Conservation (phyloP, 1,284 basidiomycete genomes). For the Ustilago tritici region DNA sequence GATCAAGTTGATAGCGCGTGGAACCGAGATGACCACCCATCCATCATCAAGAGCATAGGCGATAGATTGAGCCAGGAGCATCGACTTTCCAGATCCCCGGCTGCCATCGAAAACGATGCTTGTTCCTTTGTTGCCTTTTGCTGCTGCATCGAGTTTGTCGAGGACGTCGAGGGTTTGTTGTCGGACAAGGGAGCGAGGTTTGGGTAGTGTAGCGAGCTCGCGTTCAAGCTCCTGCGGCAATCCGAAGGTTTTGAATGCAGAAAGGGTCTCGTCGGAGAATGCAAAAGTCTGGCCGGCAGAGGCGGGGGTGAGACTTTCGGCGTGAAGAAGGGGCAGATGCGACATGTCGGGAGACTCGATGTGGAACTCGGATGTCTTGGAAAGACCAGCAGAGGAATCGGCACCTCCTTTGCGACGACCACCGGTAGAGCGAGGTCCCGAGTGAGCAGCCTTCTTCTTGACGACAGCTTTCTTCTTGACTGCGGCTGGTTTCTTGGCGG, state of each 20-base stretch:
- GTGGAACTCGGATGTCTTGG: conserved; percentile 53
- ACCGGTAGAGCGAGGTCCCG: conserved; percentile 56
- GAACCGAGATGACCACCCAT: conserved; percentile 91
- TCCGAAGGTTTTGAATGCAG: conserved; percentile 56
- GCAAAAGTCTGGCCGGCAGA: conserved; percentile 52
- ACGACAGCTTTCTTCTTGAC: conserved; percentile 62
- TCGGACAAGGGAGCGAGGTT: conserved; percentile 55
- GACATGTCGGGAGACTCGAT: conserved; percentile 57
- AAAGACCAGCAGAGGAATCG: conserved; percentile 45
- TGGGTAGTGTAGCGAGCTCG: conserved; percentile 46
- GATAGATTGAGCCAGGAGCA: conserved; percentile 82
- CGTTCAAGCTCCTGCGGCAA: conserved; percentile 57
- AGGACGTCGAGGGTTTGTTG: conserved; percentile 58
- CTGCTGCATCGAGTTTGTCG: conserved; percentile 50
- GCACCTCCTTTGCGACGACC: conserved; percentile 59
- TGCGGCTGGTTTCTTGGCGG: conserved; percentile 48
- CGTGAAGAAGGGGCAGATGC: conserved; percentile 48
- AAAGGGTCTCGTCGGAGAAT: conserved; percentile 45
- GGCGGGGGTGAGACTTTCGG: conserved; percentile 42
- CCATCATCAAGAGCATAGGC: conserved; percentile 78
- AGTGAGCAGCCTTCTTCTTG: conserved; percentile 50
- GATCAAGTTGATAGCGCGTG: conserved; percentile 81
- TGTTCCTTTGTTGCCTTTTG: conserved; percentile 21
- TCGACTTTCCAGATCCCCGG: conserved; percentile 85
- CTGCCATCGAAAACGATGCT: conserved; percentile 72